These are phyloP conservation scores for Pyrrhoderma lamaoense DNA, from an alignment of 1,284 basidiomycete species.

Conservation along the genomic window DNA sequence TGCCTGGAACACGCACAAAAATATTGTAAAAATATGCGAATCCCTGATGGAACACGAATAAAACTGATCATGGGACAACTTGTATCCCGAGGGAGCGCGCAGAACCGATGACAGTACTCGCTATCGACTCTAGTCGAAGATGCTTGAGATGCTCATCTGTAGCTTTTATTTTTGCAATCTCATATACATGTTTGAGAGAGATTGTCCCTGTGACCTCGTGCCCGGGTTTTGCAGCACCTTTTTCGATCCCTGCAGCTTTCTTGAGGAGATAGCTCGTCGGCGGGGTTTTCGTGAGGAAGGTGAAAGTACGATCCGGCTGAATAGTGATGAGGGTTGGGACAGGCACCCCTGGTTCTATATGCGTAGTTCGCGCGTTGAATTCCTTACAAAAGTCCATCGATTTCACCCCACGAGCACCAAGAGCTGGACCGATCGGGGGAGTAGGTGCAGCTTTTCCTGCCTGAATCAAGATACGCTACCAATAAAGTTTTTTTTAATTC, in stretches of 20 bases:
- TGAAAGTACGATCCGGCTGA: conserved; percentile 92
- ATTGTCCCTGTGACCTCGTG: conserved; percentile 75
- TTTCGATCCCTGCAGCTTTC: conserved; percentile 85
- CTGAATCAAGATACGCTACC: conserved; percentile 79
- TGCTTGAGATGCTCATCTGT: conserved; percentile 84
- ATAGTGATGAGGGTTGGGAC: conserved; percentile 89
- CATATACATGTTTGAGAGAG: conserved; percentile 95
- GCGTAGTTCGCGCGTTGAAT: conserved; percentile 87
- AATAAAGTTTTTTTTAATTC: conserved; percentile 13
- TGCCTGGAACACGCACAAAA: background rate
- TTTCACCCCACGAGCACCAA: conserved; percentile 97
- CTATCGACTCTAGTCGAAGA: conserved; percentile 77
- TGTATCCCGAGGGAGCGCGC: conserved; percentile 81
- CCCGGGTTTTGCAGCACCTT: conserved; percentile 78
- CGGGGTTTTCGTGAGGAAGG: conserved; percentile 88
- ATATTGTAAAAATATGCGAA: conserved; percentile 1
- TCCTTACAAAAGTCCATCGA: conserved; percentile 99
- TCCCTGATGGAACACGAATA: background rate
- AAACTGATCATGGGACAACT: conserved; percentile 66
- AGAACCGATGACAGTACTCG: conserved; percentile 81
- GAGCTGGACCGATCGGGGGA: conserved; percentile 93
- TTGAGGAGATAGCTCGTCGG: conserved; percentile 91
- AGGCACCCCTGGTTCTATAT: conserved; percentile 82
- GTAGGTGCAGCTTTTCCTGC: conserved; percentile 96
- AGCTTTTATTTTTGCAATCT: conserved; percentile 97